A percentile compares a stretch with the other conserved stretches of the same genome.
phyloP scores from a whole-genome alignment of 2,329 filamentous ascomycete genomes.

The Rhytidhysteron rufulum region DNA sequence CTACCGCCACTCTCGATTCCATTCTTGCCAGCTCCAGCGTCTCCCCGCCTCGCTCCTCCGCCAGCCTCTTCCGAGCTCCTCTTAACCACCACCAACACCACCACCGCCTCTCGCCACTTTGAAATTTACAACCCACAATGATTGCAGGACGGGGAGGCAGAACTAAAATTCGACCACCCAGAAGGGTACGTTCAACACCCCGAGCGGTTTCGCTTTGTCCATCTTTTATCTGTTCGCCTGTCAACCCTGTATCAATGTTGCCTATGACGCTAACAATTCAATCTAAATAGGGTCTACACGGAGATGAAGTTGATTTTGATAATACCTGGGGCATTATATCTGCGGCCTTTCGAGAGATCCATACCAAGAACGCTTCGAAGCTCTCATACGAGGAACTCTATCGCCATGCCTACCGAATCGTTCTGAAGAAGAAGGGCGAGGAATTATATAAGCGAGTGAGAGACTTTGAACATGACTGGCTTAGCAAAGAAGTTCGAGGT shows the following conservation, averaged over 20 bases:
- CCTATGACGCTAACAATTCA: constrained; percentile 6
- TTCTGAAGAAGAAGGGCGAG: constrained; percentile 80
- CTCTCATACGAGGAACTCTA: constrained; percentile 96
- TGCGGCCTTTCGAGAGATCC: constrained; percentile 78
- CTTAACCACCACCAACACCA: not conserved
- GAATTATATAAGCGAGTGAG: constrained; percentile 77
- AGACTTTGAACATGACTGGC: constrained; percentile 77
- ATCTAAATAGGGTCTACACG: constrained; percentile 51
- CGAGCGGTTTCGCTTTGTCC: too few species aligned
- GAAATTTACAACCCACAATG: constrained; percentile 34
- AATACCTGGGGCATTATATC: constrained; percentile 74
- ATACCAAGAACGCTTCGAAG: constrained; percentile 82
- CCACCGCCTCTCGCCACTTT: not conserved
- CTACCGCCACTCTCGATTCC: too few species aligned
- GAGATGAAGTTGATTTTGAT: constrained; percentile 75
- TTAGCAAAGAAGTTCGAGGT: constrained; percentile 68
- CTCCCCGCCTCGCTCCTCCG: not conserved
- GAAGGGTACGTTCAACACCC: constrained; percentile 63
- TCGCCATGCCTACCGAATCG: constrained; percentile 88
- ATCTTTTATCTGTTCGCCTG: not conserved
- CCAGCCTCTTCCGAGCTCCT: not conserved
- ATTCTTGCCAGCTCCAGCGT: too few species aligned
- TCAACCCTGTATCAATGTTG: not conserved
- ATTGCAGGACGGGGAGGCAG: constrained; percentile 53
- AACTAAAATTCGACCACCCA: constrained; percentile 63